Evolutionary conservation across 169 alveolate species (phyloP), one percentile per base, ranked within the genome.

Genomic region (Amoebophrya sp.): DNA sequence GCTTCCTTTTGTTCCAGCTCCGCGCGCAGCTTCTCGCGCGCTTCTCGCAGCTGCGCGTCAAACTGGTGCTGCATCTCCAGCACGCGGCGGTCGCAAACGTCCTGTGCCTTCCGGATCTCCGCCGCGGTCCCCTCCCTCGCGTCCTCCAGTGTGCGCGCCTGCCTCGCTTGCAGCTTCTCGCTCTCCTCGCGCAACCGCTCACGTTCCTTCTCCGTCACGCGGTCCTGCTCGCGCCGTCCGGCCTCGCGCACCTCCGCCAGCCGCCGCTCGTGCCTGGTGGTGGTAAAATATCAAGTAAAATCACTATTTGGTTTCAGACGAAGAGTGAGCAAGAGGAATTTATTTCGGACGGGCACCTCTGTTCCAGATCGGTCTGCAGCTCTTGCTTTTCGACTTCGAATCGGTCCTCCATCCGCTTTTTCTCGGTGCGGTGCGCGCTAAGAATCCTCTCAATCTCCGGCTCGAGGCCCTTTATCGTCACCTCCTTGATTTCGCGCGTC

Each of bases 371-470:
- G 39, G 78, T 1, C 78, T 58, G 26, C 78, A 23, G 23, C 23
- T 58, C 78, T 1, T 2, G 4, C 23, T 58, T 58, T 58, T 58
- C 78, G 10, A 23, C 38, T 58, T 23, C 10, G 34, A 7, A 16
- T 2, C 23, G 78, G 29, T 58, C 78, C 23, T 58, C 78, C 29
- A 58, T 16, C 7, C 78, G 78, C 34, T 58, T 58, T 16, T 88
- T 88, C 2, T 88, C 90, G 41, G 45, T 88, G 4, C 90, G 69
- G 40, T 29, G 40, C 23, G 34, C 90, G 26, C 34, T n/a, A 5
- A 88, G 69, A 0, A 88, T 88, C 70, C 90, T 38, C 90, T 88
- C 90, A n/a, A 88, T 41, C 40, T 88, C 90, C 16, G 90, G 90
- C 70, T 88, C 90, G 39, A 88, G 2, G 7, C 90, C 90, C 29